phyloP scores from a whole-genome alignment of 2,329 filamentous ascomycete species.

The Nakataea oryzae region DNA sequence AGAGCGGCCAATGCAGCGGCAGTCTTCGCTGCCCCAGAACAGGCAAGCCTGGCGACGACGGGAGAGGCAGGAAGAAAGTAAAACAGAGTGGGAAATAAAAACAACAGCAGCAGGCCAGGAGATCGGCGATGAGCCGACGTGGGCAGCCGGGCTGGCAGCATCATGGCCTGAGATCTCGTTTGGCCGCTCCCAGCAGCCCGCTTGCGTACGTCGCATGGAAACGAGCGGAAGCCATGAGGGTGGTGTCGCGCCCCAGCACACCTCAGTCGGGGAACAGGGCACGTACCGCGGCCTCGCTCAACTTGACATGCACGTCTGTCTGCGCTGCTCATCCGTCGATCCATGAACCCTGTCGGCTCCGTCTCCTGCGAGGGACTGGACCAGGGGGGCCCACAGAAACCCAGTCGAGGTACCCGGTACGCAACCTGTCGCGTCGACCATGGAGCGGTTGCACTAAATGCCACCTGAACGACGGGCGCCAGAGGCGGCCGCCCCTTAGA shows the following conservation, averaged over 20 bases:
- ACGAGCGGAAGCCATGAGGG: background rate
- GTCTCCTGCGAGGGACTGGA: background rate
- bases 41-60: background rate
- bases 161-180: background rate
- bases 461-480: background rate
- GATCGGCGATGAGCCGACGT: background rate
- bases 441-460: background rate
- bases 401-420: background rate
- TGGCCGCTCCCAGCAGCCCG: background rate
- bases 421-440: background rate
- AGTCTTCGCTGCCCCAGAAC: background rate
- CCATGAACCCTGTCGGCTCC: background rate
- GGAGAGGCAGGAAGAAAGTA: too few relatives aligned
- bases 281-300: background rate
- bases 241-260: background rate
- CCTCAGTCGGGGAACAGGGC: background rate
- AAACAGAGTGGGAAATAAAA: background rate
- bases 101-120: background rate
- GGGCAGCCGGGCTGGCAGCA: background rate
- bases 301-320: constrained; percentile 1
- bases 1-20: background rate
- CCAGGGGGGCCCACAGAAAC: background rate
- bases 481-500: too few relatives aligned
- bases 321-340: background rate
- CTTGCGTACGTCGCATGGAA: background rate